phyloP scores from a whole-genome alignment of 805 yeast genomes.

The Yarrowia sp. region DNA sequence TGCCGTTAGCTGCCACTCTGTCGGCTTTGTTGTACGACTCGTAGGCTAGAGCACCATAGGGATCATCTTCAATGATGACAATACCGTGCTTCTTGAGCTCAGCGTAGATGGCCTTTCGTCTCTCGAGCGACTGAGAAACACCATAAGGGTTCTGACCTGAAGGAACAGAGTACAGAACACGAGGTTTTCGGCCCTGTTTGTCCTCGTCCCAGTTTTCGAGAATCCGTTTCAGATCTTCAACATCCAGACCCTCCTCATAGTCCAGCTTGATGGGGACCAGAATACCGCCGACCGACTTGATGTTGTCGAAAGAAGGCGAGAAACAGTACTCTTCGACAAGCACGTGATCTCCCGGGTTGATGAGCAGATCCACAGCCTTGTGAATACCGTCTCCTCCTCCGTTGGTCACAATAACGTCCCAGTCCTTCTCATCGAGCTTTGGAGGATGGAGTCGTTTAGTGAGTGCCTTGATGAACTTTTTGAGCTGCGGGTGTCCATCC shows the following conservation, averaged over 20 bases:
- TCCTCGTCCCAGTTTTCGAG: conserved; percentile 57
- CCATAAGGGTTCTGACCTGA: conserved; percentile 90
- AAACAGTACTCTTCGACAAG: conserved; percentile 77
- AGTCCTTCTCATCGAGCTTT: conserved; percentile 10
- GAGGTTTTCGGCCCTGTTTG: conserved; percentile 43
- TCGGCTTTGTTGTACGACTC: conserved; percentile 34
- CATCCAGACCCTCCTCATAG: conserved; percentile 55
- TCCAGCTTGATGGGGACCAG: conserved; percentile 70
- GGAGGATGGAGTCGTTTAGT: conserved; percentile 16
- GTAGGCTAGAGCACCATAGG: conserved; percentile 74
- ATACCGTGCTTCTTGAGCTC: conserved; percentile 67
- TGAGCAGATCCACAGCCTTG: conserved; percentile 25
- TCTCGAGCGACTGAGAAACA: conserved; percentile 54
- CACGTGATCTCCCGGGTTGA: conserved; percentile 38
- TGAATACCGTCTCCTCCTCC: conserved; percentile 27
- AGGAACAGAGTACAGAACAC: conserved; percentile 59
- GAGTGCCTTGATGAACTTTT: conserved; percentile 5
- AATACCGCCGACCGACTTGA: conserved; percentile 57
- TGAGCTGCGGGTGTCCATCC: conserved; percentile 12
- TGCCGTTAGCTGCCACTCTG: neutral
- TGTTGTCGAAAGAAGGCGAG: conserved; percentile 70
- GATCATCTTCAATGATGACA: conserved; percentile 79
- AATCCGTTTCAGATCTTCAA: conserved; percentile 52
- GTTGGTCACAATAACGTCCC: conserved; percentile 18
- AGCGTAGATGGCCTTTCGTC: conserved; percentile 58